Evolutionary conservation across 2,329 filamentous ascomycete genomes (phyloP), one percentile per base, ranked within the genome.

Genomic region (Conoideocrella luteorostrata): DNA sequence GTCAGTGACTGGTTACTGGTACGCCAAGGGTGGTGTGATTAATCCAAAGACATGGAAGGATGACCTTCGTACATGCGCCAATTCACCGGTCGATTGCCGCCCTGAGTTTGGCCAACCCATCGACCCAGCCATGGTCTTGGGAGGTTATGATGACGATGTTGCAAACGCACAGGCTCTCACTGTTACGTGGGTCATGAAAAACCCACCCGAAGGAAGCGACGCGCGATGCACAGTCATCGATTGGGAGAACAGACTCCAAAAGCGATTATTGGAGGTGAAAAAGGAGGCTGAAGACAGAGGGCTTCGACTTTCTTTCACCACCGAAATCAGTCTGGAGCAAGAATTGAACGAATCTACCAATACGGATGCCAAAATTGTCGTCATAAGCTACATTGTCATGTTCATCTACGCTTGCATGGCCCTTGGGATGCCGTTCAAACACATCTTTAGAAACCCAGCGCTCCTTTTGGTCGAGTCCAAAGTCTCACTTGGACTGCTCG

Each of bases 331-430:
- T 63, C 70, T 98, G 48, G 91, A 97, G 61, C 78, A 96, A 60
- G 93, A 98, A 60, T 74, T 98, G 46, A 98, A 96, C 71, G 95
- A 97, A 67, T 95, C 89, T 29, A 96, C 89, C 39, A 98, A 98
- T 64, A 97, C 93, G 0, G 93, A 98, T 63, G 94, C 91, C 35
- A 96, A 91, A 63, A 98, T 98, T 56, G 82, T 98, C 20, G 80
- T 91, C 43, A 84, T 98, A 65, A 97, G 91, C 72, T 98, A 98
- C 67, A 76, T 97, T 50, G 88, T 96, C 69, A 98, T 98, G 93
- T 98, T 98, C 65, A 68, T 98, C 49, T 98, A 98, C 59, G 93
- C 90, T 4, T 97, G 91, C 5, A 68, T 98, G 42, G 90, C 93
- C 1, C 74, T 98, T 0, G 93, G 93, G 1, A 95, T 90, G 1